Evolutionary conservation across 2,329 filamentous ascomycete genomes (phyloP).

Genomic region (Curvularia sp.): DNA sequence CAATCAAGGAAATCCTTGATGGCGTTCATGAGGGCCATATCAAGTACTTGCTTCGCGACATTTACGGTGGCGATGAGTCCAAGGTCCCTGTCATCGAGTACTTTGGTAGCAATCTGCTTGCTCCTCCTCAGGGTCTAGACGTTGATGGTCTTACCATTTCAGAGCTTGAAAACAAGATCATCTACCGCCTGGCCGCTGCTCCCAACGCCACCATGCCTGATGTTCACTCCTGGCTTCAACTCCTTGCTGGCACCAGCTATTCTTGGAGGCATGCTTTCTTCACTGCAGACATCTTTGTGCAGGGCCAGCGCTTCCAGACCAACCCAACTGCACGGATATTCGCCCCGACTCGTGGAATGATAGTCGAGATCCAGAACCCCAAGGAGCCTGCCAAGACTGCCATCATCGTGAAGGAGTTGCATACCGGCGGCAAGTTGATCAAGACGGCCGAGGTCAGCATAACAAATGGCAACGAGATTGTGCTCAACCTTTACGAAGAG

Average conservation of each 20-base stretch:
- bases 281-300: constrained; percentile 89
- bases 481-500: constrained; percentile 90
- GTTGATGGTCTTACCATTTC: constrained; percentile 86
- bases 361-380: constrained; percentile 85
- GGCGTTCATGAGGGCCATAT: constrained; percentile 91
- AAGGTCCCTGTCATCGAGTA: constrained; percentile 89
- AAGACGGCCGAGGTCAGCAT: constrained; percentile 88
- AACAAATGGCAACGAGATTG: constrained; percentile 76
- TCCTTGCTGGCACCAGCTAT: constrained; percentile 83
- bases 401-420: constrained; percentile 87
- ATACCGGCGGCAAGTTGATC: constrained; percentile 82
- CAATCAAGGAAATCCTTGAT: constrained; percentile 92
- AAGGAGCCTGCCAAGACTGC: constrained; percentile 82
- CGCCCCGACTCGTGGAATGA: constrained; percentile 81
- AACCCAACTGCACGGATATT: constrained; percentile 95
- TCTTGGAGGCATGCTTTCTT: constrained; percentile 97
- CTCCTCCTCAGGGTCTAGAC: constrained; percentile 69
- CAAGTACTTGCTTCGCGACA: constrained; percentile 74
- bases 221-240: constrained; percentile 81
- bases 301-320: constrained; percentile 95
- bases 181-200: constrained; percentile 81
- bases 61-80: constrained; percentile 76
- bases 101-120: constrained; percentile 87
- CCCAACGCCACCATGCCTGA: constrained; percentile 77
- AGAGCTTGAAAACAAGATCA: constrained; percentile 79